Evolutionary conservation across 75 land plant species (phyloP).

Genomic region (Pinus albicaulis): DNA sequence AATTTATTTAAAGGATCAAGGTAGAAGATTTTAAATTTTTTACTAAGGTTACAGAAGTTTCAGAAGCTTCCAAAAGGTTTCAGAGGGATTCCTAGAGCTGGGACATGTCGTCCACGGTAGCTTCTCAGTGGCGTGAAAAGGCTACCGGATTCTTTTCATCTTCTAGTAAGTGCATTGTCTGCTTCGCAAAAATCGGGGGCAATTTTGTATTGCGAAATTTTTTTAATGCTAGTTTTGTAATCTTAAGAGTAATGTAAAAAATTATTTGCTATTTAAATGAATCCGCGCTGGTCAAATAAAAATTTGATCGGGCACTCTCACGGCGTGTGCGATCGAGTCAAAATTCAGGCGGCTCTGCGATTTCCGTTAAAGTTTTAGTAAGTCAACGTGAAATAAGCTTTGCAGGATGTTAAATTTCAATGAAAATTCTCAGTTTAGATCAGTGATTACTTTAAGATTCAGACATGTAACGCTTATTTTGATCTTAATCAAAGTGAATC

Average conservation of each 20-base stretch:
- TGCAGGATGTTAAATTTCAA: neutral
- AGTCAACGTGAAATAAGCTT: neutral
- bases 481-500: too few species aligned
- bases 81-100: neutral
- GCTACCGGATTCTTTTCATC: conserved; percentile 67
- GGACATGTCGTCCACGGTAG: conserved; percentile 32
- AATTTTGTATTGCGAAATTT: neutral
- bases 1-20: neutral
- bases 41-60: neutral
- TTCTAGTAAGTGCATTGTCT: conserved; percentile 42
- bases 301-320: too few species aligned
- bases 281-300: too few species aligned
- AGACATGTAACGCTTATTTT: too few species aligned
- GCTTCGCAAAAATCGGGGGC: neutral
- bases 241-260: neutral
- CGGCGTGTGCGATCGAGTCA: too few species aligned
- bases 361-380: too few species aligned
- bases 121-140: conserved; percentile 71
- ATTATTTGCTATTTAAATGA: neutral
- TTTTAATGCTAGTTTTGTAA: neutral
- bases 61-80: neutral
- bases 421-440: neutral
- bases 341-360: too few species aligned
- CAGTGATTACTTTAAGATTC: neutral
- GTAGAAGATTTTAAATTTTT: too few species aligned